A percentile compares a stretch with the other conserved stretches of the same genome.
phyloP scores from a whole-genome alignment of 805 yeast species.

The Candida rishiriensis region DNA sequence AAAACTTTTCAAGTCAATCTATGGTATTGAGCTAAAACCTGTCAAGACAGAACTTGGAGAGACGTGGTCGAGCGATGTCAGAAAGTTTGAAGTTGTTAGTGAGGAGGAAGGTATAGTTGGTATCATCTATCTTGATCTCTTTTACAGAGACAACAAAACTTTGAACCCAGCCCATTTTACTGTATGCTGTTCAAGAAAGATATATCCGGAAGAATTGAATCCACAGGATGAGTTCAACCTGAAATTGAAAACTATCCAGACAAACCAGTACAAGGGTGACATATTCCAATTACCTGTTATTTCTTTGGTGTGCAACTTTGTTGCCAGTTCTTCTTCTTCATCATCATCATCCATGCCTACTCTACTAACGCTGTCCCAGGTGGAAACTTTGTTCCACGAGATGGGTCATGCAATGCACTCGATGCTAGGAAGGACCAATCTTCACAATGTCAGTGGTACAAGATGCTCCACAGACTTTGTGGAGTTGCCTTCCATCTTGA shows the following conservation, averaged over 20 bases:
- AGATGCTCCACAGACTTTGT: constrained; percentile 96
- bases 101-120: constrained; percentile 66
- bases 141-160: constrained; percentile 70
- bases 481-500: constrained; percentile 91
- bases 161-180: constrained; percentile 95
- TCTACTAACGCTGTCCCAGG: constrained; percentile 65
- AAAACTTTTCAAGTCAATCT: constrained; percentile 60
- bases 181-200: constrained; percentile 85
- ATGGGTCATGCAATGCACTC: constrained; percentile 99
- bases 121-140: constrained; percentile 80
- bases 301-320: constrained; percentile 82
- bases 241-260: constrained; percentile 28
- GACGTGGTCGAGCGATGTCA: constrained; percentile 83
- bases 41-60: constrained; percentile 63
- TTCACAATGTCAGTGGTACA: constrained; percentile 93
- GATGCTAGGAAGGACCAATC: constrained; percentile 85
- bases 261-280: constrained; percentile 38
- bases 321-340: constrained; percentile 29
- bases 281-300: constrained; percentile 83
- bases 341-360: neutral
- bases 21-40: constrained; percentile 74
- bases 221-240: constrained; percentile 35
- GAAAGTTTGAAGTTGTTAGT: constrained; percentile 72
- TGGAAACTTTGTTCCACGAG: constrained; percentile 93
- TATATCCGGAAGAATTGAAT: constrained; percentile 50